Evolutionary conservation across 2,329 filamentous ascomycete genomes (phyloP), one percentile per base, ranked within the genome.

Genomic region (Dactylella cylindrospora): DNA sequence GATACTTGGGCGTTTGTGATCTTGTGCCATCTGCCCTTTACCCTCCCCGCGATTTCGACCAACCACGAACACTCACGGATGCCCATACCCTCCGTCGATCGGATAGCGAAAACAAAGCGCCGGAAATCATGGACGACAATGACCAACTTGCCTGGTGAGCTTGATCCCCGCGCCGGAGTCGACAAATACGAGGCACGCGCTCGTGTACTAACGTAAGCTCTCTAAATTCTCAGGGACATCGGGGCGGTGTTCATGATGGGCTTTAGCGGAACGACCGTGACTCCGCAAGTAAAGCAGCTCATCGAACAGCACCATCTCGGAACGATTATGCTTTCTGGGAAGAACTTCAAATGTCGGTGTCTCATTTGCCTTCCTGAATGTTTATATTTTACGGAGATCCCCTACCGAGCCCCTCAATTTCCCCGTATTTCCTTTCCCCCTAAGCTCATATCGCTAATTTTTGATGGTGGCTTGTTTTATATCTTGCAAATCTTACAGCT

Each of bases 221-320:
- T 20, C 13, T 32, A 29, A 17, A 7, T 26, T 10, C 45, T 10
- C 33, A 64, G 59, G 59, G 44, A 64, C 45, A 64, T 64, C 45
- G 59, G 59, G 44, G 39, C 59, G 32, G 52, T 64, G 45, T 64
- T 64, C 52, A 64, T 64, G 59, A 64, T 64, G 59, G 87, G 86
- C 72, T 94, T 88, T 78, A 86, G 93, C 77, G 88, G 88, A 64
- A 88, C 85, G 51, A 81, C 86, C 71, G 84, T 93, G 49, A 91
- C 87, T 20, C 87, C 87, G 62, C 86, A 90, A 73, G 90, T 93
- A 71, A 83, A 82, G 66, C 84, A 82, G 68, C 79, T 90, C 66
- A 94, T 95, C 70, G 83, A 88, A 72, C 80, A 89, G 67, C 83
- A 91, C 72, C 88, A 97, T 72, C 79, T 98, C 38, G 93, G 93